Conservation (phyloP, 2,329 filamentous ascomycete species). For the Fusarium compactum region DNA sequence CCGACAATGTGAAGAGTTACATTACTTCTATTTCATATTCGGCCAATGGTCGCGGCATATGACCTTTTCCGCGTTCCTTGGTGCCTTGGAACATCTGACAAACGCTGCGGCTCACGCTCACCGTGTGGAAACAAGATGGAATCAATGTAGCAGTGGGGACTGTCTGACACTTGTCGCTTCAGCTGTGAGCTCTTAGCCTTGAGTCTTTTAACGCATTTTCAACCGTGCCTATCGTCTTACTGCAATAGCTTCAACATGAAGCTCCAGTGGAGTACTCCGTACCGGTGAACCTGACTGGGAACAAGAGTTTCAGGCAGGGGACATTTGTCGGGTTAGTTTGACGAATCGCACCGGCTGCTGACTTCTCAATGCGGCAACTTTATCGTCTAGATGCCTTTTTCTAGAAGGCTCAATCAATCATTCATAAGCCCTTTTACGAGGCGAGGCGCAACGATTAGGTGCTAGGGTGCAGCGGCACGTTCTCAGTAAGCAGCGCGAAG, state of each 20-base stretch:
- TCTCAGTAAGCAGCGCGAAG: constrained; percentile 37
- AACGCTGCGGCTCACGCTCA: constrained; percentile 2
- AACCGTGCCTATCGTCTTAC: background rate
- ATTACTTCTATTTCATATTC: constrained; percentile 5
- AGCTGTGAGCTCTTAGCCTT: background rate
- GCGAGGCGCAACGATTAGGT: background rate
- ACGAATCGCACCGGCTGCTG: background rate
- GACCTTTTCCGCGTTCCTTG: background rate
- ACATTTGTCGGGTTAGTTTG: background rate
- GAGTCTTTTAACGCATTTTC: background rate
- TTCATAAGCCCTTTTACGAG: constrained; percentile 6
- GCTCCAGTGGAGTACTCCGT: background rate
- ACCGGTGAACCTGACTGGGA: background rate
- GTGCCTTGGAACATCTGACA: constrained; percentile 24
- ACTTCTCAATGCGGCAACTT: background rate
- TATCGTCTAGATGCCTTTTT: constrained; percentile 4
- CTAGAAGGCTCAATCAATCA: constrained; percentile 20
- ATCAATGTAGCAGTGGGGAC: constrained; percentile 25
- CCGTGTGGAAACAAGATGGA: constrained; percentile 16
- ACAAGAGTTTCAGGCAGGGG: background rate
- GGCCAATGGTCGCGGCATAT: constrained; percentile 18
- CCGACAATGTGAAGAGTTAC: constrained; percentile 17
- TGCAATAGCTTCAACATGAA: background rate
- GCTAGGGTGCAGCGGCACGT: constrained; percentile 17
- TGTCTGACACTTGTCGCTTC: constrained; percentile 29